Percentiles rank a stretch among this genome's conserved stretches.
Evolutionary conservation across 805 yeast species (phyloP).

Genomic region (Yarrowia keelungensis): DNA sequence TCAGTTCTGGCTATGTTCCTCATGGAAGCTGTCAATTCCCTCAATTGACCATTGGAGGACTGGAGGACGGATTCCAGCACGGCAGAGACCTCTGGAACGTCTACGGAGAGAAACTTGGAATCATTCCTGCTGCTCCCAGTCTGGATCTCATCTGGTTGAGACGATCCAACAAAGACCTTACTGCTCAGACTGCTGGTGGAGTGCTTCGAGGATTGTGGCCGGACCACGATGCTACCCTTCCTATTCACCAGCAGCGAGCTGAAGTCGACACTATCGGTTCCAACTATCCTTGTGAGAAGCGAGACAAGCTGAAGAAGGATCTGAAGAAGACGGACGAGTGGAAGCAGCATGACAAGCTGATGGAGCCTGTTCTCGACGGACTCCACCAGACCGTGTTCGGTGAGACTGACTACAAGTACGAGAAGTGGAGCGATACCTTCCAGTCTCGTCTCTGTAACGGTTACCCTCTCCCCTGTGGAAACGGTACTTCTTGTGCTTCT

Average conservation of each 20-base stretch:
- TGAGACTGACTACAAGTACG: conserved; percentile 41
- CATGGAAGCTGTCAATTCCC: conserved; percentile 51
- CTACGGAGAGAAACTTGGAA: conserved; percentile 50
- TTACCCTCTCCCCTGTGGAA: conserved; percentile 50
- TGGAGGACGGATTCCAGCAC: conserved; percentile 52
- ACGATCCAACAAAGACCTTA: conserved; percentile 49
- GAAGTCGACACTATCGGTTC: conserved; percentile 52
- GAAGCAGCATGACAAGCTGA: conserved; percentile 44
- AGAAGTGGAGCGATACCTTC: conserved; percentile 55
- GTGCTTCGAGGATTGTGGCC: conserved; percentile 54
- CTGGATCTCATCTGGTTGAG: conserved; percentile 15
- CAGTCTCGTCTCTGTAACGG: conserved; percentile 53
- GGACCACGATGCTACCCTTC: conserved; percentile 45
- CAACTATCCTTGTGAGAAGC: conserved; percentile 50
- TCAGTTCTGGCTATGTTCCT: conserved; percentile 14
- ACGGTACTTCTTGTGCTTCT: conserved; percentile 46
- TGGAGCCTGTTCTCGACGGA: conserved; percentile 6
- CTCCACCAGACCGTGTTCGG: conserved; percentile 29
- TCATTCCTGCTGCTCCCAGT: conserved; percentile 51
- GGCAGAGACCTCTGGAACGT: conserved; percentile 53
- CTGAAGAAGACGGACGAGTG: conserved; percentile 50
- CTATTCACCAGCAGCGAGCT: conserved; percentile 49
- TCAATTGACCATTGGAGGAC: conserved; percentile 53
- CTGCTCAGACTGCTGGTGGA: conserved; percentile 53
- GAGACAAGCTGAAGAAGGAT: conserved; percentile 45